A percentile compares a stretch with the other conserved stretches of the same genome.
Evolutionary conservation across 805 yeast genomes (phyloP).

Genomic region (Yarrowia sp.): DNA sequence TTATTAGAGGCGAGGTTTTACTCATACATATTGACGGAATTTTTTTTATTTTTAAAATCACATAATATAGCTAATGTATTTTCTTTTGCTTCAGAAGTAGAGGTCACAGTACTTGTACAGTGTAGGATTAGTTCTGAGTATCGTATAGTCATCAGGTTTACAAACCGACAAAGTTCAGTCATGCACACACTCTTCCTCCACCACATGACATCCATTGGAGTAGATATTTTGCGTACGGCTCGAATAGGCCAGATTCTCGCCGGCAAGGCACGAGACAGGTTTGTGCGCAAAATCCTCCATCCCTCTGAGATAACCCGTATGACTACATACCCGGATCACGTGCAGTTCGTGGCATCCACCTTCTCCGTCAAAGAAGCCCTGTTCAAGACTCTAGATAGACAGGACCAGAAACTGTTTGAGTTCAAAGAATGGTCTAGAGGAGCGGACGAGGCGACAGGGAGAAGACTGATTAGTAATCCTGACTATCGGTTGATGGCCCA

Average conservation of each 20-base stretch:
- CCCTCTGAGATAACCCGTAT: constrained; percentile 43
- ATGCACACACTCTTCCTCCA: neutral
- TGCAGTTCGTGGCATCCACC: constrained; percentile 54
- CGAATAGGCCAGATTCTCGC: constrained; percentile 23
- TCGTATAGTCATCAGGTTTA: no score
- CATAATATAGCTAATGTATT: no score
- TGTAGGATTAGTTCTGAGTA: no score
- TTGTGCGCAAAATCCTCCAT: constrained; percentile 61
- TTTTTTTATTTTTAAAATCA: no score
- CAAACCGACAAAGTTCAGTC: neutral
- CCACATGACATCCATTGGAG: constrained; percentile 35
- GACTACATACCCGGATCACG: constrained; percentile 41
- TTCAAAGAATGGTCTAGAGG: constrained; percentile 65
- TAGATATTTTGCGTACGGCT: constrained; percentile 30
- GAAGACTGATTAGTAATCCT: constrained; percentile 6
- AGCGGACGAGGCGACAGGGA: constrained; percentile 47
- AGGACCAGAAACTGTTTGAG: constrained; percentile 58
- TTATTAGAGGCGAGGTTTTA: no score
- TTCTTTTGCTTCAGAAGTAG: no score
- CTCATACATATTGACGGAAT: no score
- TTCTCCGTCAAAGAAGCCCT: constrained; percentile 81
- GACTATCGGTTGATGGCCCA: constrained; percentile 43
- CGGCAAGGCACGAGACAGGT: constrained; percentile 43
- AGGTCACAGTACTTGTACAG: no score
- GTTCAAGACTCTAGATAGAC: constrained; percentile 60